Conservation (phyloP, 2,329 filamentous ascomycete genomes). For the Pseudogymnoascus sp. region DNA sequence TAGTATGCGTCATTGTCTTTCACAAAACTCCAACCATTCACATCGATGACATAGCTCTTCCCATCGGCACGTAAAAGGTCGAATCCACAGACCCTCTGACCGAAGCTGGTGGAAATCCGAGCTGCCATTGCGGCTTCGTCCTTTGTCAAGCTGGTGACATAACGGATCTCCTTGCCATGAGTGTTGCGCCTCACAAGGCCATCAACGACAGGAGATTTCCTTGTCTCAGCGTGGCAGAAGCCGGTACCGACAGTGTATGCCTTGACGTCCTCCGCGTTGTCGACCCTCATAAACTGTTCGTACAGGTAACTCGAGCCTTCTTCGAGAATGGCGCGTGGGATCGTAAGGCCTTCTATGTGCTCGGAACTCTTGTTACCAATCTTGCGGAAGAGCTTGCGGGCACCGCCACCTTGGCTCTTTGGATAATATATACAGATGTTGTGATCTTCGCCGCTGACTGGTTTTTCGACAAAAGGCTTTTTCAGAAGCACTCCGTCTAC, state of each 20-base stretch:
- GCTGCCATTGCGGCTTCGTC: slow-evolving; percentile 81
- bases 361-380: slow-evolving; percentile 99
- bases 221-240: slow-evolving; percentile 93
- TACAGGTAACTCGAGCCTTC: slow-evolving; percentile 82
- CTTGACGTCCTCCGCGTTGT: slow-evolving; percentile 97
- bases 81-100: slow-evolving; percentile 91
- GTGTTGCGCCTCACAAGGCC: slow-evolving; percentile 93
- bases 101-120: slow-evolving; percentile 85
- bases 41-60: slow-evolving; percentile 94
- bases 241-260: slow-evolving; percentile 90
- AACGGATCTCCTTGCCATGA: slow-evolving; percentile 92
- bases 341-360: slow-evolving; percentile 66
- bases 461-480: slow-evolving; percentile 98
- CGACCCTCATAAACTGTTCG: slow-evolving; percentile 92
- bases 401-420: slow-evolving; percentile 76
- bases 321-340: slow-evolving; percentile 76
- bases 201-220: slow-evolving; percentile 95
- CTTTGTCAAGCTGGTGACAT: slow-evolving; percentile 74
- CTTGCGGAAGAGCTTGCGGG: slow-evolving; percentile 87
- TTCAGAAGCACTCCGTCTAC: slow-evolving; percentile 76
- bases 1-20: slow-evolving; percentile 99
- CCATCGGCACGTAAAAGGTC: slow-evolving; percentile 82
- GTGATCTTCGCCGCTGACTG: slow-evolving; percentile 95
- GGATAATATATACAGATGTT: slow-evolving; percentile 99
- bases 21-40: slow-evolving; percentile 99